A percentile compares a stretch with the other conserved stretches of the same genome.
Conservation (phyloP, 2,329 filamentous ascomycete genomes). For the Fusarium graminum region DNA sequence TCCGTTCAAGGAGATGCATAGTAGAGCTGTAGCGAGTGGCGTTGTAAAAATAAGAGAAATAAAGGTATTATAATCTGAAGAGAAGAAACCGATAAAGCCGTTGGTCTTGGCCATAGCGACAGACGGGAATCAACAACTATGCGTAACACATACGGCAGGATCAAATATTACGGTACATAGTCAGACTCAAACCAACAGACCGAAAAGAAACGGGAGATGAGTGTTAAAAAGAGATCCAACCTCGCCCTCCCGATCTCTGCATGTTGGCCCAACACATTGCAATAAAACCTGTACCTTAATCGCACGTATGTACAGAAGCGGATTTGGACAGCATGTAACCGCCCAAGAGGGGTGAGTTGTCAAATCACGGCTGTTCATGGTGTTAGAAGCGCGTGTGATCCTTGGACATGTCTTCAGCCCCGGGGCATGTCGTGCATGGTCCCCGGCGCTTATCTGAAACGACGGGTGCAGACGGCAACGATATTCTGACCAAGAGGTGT, state of each 20-base stretch:
- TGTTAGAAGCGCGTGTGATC: slow-evolving; percentile 11
- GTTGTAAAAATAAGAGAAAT: slow-evolving; percentile 23
- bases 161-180: neutral
- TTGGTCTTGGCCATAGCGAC: slow-evolving; percentile 9
- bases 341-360: neutral
- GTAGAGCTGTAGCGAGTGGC: slow-evolving; percentile 9
- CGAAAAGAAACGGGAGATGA: slow-evolving; percentile 1
- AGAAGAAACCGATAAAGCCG: slow-evolving; percentile 19
- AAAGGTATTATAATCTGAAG: slow-evolving; percentile 24
- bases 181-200: neutral
- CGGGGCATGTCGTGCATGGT: neutral
- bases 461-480: neutral
- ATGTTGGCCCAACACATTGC: slow-evolving; percentile 7
- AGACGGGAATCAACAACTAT: neutral
- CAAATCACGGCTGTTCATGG: slow-evolving; percentile 5
- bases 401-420: neutral
- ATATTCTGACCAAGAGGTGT: neutral
- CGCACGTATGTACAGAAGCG: neutral
- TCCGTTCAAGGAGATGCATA: slow-evolving; percentile 13
- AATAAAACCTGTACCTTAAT: slow-evolving; percentile 9
- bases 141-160: slow-evolving; percentile 5
- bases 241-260: neutral
- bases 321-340: slow-evolving; percentile 2
- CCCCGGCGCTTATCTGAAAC: slow-evolving; percentile 21
- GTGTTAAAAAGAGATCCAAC: slow-evolving; percentile 4